Evolutionary conservation across 208 protist species (phyloP).

Genomic region (Crithidia bombi): DNA sequence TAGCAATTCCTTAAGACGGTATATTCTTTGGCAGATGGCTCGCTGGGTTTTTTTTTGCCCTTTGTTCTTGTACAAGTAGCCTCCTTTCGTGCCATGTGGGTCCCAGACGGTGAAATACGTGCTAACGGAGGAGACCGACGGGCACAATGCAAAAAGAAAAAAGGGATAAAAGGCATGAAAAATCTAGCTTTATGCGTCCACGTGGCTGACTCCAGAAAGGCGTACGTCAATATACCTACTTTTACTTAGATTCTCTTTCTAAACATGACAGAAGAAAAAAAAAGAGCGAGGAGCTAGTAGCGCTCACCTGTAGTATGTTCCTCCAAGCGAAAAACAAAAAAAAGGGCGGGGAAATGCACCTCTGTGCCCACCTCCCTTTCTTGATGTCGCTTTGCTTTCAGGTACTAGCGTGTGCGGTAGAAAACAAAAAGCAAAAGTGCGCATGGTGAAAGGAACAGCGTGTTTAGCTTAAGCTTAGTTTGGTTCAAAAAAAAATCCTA

Average conservation of each 20-base stretch:
- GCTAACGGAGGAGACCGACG: background rate
- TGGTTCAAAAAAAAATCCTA: constrained; percentile 1
- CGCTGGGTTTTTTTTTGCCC: background rate
- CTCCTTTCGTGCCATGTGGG: constrained; percentile 6
- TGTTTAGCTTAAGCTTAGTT: constrained; percentile 3
- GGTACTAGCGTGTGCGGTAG: background rate
- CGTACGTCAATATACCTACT: constrained; percentile 4
- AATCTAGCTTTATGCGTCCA: constrained; percentile 7
- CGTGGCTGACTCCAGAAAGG: constrained; percentile 4
- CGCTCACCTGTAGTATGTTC: background rate
- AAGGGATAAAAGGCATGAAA: background rate
- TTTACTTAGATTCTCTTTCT: constrained; percentile 12
- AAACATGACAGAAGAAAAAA: constrained; percentile 9
- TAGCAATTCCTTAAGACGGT: constrained; percentile 9
- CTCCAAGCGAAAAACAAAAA: constrained; percentile 1
- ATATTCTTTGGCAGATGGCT: constrained; percentile 10
- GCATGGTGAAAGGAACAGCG: constrained; percentile 6
- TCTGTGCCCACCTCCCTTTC: background rate
- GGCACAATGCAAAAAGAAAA: constrained; percentile 16
- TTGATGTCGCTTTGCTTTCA: background rate
- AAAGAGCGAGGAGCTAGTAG: background rate
- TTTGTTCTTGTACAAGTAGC: background rate
- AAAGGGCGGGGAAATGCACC: background rate
- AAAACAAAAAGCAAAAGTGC: background rate
- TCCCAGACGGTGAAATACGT: background rate